These are phyloP conservation scores for Paratrimastix pyriformis DNA, from an alignment of 78 protist genomes.

Conservation along the genomic window DNA sequence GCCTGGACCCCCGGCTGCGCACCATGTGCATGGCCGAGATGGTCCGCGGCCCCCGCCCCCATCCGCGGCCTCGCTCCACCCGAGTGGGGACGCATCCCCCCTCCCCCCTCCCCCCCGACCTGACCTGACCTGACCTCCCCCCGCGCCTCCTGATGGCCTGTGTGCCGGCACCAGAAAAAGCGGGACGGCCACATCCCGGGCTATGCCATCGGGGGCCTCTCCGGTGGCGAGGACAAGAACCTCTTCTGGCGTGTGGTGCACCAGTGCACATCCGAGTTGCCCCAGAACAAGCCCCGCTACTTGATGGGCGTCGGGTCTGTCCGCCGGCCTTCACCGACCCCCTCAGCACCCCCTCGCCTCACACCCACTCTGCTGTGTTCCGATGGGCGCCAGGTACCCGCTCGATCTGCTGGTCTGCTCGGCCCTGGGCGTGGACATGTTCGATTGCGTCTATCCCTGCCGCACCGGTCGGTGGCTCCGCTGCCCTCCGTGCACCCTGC, in stretches of 20 bases:
- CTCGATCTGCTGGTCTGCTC: constrained; percentile 25
- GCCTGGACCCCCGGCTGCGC: constrained; percentile 9
- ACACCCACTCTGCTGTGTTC: no score
- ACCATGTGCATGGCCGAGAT: neutral
- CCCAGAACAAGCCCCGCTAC: constrained; percentile 31
- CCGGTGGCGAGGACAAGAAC: constrained; percentile 43
- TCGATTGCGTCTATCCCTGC: constrained; percentile 48
- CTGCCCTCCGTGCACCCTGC: no score
- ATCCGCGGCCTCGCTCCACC: no score
- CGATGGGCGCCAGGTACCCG: constrained; percentile 19
- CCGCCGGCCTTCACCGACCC: no score
- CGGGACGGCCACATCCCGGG: constrained; percentile 18
- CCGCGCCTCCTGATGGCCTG: no score
- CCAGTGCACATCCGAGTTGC: neutral
- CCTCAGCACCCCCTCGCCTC: no score
- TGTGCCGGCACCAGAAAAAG: no score
- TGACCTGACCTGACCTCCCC: no score
- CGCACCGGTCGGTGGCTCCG: no score
- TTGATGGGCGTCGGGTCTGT: constrained; percentile 5
- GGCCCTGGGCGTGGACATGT: constrained; percentile 32
- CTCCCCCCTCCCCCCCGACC: no score
- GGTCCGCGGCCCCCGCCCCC: no score
- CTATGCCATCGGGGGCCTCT: constrained; percentile 43
- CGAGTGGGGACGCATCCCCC: no score
- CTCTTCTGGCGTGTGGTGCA: constrained; percentile 17